Percentiles rank a stretch among this genome's conserved stretches.
These are phyloP conservation scores for Septoria petroselini DNA, from an alignment of 2,329 filamentous ascomycete genomes.

Conservation along the genomic window DNA sequence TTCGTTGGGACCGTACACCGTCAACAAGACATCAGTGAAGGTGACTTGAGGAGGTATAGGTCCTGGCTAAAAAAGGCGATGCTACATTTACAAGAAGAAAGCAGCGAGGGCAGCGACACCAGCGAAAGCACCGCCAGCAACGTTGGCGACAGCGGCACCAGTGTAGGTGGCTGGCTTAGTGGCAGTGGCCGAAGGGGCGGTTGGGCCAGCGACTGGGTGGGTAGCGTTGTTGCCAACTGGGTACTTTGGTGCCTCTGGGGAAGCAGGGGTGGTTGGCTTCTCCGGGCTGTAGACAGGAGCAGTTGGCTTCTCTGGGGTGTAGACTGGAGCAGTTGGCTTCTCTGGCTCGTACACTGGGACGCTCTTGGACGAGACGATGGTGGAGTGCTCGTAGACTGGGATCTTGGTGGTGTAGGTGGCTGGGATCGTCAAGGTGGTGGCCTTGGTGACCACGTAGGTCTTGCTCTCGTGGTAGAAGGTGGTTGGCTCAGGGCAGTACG, in stretches of 20 bases:
- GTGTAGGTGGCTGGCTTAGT: conserved; percentile 24
- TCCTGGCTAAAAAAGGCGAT: background rate
- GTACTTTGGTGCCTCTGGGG: conserved; percentile 9
- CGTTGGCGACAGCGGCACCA: conserved; percentile 23
- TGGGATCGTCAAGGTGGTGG: conserved; percentile 30
- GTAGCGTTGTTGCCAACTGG: conserved; percentile 23
- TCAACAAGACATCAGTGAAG: no score
- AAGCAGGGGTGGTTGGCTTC: conserved; percentile 10
- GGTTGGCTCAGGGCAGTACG: conserved; percentile 32
- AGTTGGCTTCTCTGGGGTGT: background rate
- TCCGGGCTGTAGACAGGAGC: conserved; percentile 14
- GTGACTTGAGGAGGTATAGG: no score
- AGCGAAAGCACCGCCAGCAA: conserved; percentile 22
- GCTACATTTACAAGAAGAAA: conserved; percentile 26
- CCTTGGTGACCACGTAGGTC: conserved; percentile 31
- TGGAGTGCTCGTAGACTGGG: background rate
- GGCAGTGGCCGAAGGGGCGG: conserved; percentile 4
- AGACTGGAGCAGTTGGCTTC: conserved; percentile 6
- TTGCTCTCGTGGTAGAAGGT: conserved; percentile 27
- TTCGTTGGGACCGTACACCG: no score
- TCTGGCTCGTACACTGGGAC: conserved; percentile 2
- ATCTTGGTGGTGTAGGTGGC: conserved; percentile 33
- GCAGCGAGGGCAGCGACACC: conserved; percentile 23
- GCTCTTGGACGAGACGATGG: background rate
- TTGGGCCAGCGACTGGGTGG: conserved; percentile 18